Evolutionary conservation across 2,329 filamentous ascomycete genomes (phyloP).

Genomic region (Venturia oleaginea): DNA sequence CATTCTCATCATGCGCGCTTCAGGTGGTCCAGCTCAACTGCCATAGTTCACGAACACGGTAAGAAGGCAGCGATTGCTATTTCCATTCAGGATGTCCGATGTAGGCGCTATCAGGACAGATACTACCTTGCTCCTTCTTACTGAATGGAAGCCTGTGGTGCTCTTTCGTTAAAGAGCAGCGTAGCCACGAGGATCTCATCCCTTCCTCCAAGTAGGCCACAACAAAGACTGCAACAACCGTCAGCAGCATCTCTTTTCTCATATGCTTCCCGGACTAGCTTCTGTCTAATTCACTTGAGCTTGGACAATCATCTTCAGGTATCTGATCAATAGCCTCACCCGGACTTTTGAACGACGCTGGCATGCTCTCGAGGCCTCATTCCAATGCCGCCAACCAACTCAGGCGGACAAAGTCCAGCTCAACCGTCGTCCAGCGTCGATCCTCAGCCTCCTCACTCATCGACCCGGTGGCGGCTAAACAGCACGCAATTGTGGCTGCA

Average conservation of each 20-base stretch:
- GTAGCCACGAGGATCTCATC: constrained; percentile 4
- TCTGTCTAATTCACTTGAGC: constrained; percentile 1
- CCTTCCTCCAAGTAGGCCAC: constrained; percentile 1
- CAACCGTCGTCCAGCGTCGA: constrained; percentile 18
- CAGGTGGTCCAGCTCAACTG: background rate
- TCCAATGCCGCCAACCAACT: constrained; percentile 22
- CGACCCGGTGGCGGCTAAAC: constrained; percentile 23
- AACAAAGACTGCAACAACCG: constrained; percentile 4
- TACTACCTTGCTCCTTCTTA: background rate
- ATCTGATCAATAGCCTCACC: constrained; percentile 7
- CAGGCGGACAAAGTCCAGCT: constrained; percentile 25
- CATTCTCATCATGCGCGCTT: background rate
- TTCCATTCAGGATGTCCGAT: background rate
- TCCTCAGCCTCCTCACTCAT: constrained; percentile 14
- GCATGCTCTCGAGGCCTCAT: constrained; percentile 24
- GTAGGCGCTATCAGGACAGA: background rate
- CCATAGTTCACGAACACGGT: background rate
- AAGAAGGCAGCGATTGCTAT: background rate
- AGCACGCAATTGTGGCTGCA: constrained; percentile 31
- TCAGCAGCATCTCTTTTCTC: constrained; percentile 8
- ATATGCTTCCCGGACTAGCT: background rate
- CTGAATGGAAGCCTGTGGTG: background rate
- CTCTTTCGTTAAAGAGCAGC: background rate
- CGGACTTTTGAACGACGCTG: constrained; percentile 3
- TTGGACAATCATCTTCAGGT: background rate